Evolutionary conservation across 2,329 filamentous ascomycete species (phyloP).

Genomic region (Phyllosticta citriasiana): DNA sequence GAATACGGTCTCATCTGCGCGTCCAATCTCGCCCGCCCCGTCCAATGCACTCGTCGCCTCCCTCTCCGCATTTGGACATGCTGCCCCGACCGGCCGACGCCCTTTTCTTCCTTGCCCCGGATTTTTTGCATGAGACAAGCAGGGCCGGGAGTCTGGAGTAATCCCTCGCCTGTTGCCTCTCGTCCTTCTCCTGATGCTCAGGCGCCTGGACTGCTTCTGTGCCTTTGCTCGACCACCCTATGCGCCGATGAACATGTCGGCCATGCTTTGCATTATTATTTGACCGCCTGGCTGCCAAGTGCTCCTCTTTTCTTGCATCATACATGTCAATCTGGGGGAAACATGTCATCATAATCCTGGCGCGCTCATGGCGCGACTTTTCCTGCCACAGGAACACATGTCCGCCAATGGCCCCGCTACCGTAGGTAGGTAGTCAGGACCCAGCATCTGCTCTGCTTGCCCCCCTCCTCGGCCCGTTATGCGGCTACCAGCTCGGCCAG

Average conservation of each 20-base stretch:
- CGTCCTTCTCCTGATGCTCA: not conserved
- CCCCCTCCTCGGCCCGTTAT: not conserved
- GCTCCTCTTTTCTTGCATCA: slow-evolving; percentile 10
- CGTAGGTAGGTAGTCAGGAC: not conserved
- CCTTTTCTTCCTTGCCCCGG: slow-evolving; percentile 1
- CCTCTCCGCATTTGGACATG: not conserved
- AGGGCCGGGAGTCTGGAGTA: not conserved
- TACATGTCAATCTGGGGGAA: slow-evolving; percentile 1
- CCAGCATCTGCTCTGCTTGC: not conserved
- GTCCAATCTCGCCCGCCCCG: slow-evolving; percentile 5
- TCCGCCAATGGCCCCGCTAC: not conserved
- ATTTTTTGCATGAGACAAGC: slow-evolving; percentile 3
- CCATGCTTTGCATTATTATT: not conserved
- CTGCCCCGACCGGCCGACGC: not conserved
- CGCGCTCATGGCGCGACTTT: not conserved
- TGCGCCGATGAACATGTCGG: not conserved
- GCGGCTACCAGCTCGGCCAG: not conserved
- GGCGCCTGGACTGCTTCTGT: not conserved
- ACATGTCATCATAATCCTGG: not conserved
- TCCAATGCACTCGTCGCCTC: not conserved
- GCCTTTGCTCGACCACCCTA: not conserved
- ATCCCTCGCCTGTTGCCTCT: not conserved
- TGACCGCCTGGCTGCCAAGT: not conserved
- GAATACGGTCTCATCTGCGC: slow-evolving; percentile 8
- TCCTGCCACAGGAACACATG: not conserved